These are phyloP conservation scores for Ulota crispa DNA, from an alignment of 225 moss, liverwort and hornwort genomes.

Conservation along the genomic window DNA sequence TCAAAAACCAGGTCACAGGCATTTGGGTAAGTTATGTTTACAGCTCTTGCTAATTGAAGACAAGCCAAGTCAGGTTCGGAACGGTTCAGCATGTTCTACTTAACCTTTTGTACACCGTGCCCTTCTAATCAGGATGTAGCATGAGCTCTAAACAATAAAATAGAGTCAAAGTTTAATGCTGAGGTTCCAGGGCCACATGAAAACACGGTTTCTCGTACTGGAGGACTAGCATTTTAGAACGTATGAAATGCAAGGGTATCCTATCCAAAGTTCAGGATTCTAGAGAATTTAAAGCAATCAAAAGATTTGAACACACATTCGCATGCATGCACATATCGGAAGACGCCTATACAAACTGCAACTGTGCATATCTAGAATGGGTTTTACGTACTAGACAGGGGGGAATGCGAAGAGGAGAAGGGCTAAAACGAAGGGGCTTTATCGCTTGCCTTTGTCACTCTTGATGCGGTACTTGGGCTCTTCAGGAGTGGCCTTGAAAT, in stretches of 20 bases:
- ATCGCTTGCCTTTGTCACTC: slow-evolving; percentile 60
- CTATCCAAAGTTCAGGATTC: background rate
- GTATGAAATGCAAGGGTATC: too few species aligned
- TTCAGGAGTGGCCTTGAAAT: slow-evolving; percentile 59
- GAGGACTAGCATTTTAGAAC: background rate
- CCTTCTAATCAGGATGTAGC: background rate
- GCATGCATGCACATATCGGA: background rate
- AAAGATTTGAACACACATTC: background rate
- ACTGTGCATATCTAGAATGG: background rate
- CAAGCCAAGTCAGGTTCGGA: background rate
- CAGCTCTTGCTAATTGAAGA: background rate
- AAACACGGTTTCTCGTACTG: too few species aligned
- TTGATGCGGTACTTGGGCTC: slow-evolving; percentile 68
- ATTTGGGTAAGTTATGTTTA: background rate
- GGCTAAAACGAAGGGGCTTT: background rate
- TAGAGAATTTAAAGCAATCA: background rate
- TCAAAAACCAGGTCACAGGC: background rate
- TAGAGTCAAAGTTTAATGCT: too few species aligned
- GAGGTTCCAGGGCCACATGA: too few species aligned
- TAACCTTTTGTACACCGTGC: background rate
- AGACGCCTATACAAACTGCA: background rate
- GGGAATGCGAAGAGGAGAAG: background rate
- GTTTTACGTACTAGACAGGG: too few species aligned
- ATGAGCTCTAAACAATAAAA: background rate
- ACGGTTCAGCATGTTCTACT: background rate